phyloP scores from a whole-genome alignment of 2,329 filamentous ascomycete species.

The Chalara sp. region DNA sequence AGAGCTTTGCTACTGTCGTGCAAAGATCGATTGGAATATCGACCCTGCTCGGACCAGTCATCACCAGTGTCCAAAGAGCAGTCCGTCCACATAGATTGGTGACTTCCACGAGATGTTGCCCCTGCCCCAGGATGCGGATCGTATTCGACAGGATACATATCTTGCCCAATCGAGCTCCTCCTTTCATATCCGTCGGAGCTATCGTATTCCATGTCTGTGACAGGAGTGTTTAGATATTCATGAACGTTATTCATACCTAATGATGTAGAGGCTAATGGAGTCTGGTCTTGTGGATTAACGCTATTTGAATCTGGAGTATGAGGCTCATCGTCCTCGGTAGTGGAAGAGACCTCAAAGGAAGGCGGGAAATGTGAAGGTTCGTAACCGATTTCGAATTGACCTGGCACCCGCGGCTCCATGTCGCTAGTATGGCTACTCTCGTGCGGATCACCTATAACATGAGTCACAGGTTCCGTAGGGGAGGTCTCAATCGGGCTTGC shows the following conservation, averaged over 20 bases:
- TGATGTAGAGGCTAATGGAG: constrained; percentile 2
- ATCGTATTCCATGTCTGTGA: constrained; percentile 27
- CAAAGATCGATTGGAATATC: not conserved
- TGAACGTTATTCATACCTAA: constrained; percentile 12
- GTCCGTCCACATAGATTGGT: constrained; percentile 24
- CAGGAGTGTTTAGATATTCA: constrained; percentile 19
- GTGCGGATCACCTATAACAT: too few species aligned
- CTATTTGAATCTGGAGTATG: not conserved
- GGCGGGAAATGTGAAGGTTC: too few species aligned
- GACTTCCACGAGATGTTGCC: constrained; percentile 3
- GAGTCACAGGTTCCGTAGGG: not conserved
- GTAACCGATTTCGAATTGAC: too few species aligned
- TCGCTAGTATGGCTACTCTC: too few species aligned
- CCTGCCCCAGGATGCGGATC: not conserved
- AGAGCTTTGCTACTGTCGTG: too few species aligned
- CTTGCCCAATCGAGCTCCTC: constrained; percentile 10
- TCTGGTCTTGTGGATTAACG: not conserved
- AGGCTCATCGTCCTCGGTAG: not conserved
- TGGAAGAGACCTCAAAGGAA: not conserved
- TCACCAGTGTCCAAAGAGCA: constrained; percentile 20
- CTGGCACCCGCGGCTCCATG: too few species aligned
- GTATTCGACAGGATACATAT: constrained; percentile 12
- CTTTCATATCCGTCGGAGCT: constrained; percentile 20
- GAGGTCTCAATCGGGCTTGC: constrained; percentile 11
- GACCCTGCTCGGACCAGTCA: constrained; percentile 14